Evolutionary conservation across 306 rosid species (phyloP).

Genomic region (Cucumis hystrix): DNA sequence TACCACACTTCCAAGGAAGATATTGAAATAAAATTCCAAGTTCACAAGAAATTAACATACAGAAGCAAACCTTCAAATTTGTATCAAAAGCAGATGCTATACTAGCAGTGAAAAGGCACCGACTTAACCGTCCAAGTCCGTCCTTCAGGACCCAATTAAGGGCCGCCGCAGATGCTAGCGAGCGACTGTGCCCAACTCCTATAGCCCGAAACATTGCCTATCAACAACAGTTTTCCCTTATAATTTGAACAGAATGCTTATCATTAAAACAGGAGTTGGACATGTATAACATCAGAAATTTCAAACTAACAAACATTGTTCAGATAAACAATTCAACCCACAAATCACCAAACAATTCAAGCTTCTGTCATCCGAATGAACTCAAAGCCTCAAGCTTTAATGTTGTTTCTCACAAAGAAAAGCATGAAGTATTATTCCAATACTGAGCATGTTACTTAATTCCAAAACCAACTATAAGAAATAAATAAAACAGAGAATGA

Average conservation of each 20-base stretch:
- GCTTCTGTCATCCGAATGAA: background rate
- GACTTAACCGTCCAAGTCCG: constrained; percentile 77
- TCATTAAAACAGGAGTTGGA: background rate
- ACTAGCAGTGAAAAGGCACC: constrained; percentile 87
- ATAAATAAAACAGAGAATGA: background rate
- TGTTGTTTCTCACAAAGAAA: background rate
- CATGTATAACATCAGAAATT: background rate
- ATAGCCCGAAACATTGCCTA: constrained; percentile 94
- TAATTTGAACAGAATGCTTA: background rate
- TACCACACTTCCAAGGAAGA: background rate
- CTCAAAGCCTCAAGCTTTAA: background rate
- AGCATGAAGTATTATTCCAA: background rate
- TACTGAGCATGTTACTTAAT: background rate
- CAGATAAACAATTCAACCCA: background rate
- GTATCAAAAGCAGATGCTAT: constrained; percentile 82
- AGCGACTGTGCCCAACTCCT: constrained; percentile 65
- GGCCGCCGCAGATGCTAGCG: constrained; percentile 94
- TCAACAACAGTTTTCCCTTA: constrained; percentile 19
- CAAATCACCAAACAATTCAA: background rate
- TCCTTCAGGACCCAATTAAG: constrained; percentile 88
- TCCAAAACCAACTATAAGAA: background rate
- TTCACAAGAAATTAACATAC: background rate
- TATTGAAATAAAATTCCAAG: background rate
- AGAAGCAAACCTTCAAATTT: constrained; percentile 59
- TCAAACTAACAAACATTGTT: background rate